Conservation (phyloP, 305 asterid genomes). For the Solanum aculeatissimum region DNA sequence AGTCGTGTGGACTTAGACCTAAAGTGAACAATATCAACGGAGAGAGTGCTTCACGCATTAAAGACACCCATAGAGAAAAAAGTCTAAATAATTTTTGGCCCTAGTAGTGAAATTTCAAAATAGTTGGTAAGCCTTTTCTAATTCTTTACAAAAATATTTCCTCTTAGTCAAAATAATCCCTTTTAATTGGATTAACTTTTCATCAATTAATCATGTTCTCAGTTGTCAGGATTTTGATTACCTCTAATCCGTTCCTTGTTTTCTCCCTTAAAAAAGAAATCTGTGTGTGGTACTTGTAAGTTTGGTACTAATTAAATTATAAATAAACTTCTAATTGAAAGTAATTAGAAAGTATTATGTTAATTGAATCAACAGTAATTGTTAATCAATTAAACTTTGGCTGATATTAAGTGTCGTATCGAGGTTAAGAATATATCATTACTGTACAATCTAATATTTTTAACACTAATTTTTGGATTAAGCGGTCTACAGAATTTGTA, state of each 20-base stretch:
- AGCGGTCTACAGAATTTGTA: not conserved
- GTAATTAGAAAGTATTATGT: not conserved
- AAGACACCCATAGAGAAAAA: not conserved
- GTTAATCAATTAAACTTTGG: conserved; percentile 8
- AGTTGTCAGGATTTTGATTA: not conserved
- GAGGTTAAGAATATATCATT: conserved; percentile 5
- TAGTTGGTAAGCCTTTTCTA: conserved; percentile 12
- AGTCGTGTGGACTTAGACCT: too few relatives aligned
- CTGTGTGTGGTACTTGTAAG: not conserved
- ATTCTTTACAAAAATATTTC: not conserved
- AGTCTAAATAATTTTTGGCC: conserved; percentile 4
- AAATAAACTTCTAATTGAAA: not conserved
- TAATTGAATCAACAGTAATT: not conserved
- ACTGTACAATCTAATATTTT: not conserved
- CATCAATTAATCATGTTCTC: not conserved
- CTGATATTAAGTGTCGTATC: conserved; percentile 1
- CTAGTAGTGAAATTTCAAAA: conserved; percentile 3
- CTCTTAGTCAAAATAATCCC: not conserved
- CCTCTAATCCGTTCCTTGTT: not conserved
- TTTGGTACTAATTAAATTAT: not conserved
- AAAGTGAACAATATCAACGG: too few relatives aligned
- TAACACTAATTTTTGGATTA: conserved; percentile 4
- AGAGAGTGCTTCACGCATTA: not conserved
- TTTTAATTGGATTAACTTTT: not conserved
- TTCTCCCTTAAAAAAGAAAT: not conserved